A percentile compares a stretch with the other conserved stretches of the same genome.
These are phyloP conservation scores for Aspergillus wentii DNA, from an alignment of 495 filamentous ascomycete species.

Conservation along the genomic window DNA sequence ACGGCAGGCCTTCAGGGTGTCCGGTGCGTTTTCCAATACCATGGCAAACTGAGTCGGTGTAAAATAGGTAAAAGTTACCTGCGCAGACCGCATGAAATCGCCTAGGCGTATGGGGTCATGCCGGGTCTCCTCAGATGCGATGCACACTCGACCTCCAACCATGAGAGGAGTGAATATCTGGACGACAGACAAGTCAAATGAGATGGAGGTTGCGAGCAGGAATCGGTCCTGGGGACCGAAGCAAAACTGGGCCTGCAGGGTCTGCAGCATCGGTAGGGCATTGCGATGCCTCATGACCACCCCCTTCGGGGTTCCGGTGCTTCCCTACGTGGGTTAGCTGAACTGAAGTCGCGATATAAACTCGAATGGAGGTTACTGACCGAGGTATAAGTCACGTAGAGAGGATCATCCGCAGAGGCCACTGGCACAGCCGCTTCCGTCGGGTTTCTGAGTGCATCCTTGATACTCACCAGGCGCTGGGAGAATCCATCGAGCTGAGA, in stretches of 20 bases:
- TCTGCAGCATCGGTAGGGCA: slow-evolving; percentile 19
- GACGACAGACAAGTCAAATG: slow-evolving; percentile 27
- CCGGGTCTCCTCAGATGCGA: slow-evolving; percentile 15
- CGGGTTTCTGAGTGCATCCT: no score
- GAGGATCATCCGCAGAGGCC: no score
- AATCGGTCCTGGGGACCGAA: slow-evolving; percentile 18
- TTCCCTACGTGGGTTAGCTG: no score
- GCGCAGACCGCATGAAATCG: slow-evolving; percentile 13
- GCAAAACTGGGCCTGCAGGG: slow-evolving; percentile 10
- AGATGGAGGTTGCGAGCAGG: slow-evolving; percentile 26
- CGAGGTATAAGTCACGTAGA: no score
- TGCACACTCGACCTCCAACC: slow-evolving; percentile 17
- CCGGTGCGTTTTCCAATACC: slow-evolving; percentile 14
- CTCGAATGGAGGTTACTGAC: no score
- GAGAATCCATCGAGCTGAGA: no score
- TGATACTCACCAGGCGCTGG: no score
- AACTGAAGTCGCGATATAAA: no score
- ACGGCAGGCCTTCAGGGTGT: slow-evolving; percentile 8
- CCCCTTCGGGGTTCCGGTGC: slow-evolving; percentile 17
- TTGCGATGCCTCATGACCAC: slow-evolving; percentile 22
- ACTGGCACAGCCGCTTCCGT: no score
- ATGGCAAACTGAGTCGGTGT: slow-evolving; percentile 23
- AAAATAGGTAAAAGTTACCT: slow-evolving; percentile 22
- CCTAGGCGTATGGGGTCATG: slow-evolving; percentile 21
- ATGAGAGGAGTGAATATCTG: slow-evolving; percentile 27